phyloP scores from a whole-genome alignment of 176 grass and related monocot species.

The Phragmites australis region DNA sequence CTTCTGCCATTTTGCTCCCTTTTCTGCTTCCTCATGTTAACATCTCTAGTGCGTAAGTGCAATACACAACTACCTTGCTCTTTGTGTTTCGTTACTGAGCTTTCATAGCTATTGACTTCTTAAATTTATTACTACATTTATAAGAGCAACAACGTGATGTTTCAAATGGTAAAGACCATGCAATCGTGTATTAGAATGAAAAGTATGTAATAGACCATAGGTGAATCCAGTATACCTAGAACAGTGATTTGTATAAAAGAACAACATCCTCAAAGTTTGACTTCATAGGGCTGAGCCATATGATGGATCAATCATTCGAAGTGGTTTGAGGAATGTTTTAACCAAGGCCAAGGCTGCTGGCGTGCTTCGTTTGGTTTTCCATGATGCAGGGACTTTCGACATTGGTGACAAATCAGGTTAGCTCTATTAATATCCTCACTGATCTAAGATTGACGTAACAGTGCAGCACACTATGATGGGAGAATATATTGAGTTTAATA shows the following conservation, averaged over 20 bases:
- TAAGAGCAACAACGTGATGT: not conserved
- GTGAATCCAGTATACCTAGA: not conserved
- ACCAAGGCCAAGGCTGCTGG: conserved; percentile 84
- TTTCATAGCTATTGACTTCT: not conserved
- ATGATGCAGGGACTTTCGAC: conserved; percentile 92
- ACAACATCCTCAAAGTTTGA: conserved; percentile 21
- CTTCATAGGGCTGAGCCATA: conserved; percentile 50
- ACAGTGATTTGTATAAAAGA: conserved; percentile 8
- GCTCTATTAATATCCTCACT: conserved; percentile 7
- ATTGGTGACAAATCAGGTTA: conserved; percentile 75
- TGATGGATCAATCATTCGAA: conserved; percentile 65
- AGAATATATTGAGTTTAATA: not conserved
- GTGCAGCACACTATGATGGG: not conserved
- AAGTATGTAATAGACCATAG: not conserved
- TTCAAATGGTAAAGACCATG: not conserved
- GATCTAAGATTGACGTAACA: not conserved
- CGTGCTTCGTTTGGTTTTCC: conserved; percentile 87
- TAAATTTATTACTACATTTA: not conserved
- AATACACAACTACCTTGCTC: conserved; percentile 1
- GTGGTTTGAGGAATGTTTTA: conserved; percentile 68
- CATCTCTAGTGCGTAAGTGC: conserved; percentile 65
- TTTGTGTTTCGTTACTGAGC: conserved; percentile 11
- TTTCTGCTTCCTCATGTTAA: conserved; percentile 62
- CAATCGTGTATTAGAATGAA: not conserved
- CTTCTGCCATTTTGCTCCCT: conserved; percentile 51